Evolutionary conservation across 139 green algal genomes (phyloP), one percentile per base, ranked within the genome.

Genomic region (Chlamydomonas sphaeroides): DNA sequence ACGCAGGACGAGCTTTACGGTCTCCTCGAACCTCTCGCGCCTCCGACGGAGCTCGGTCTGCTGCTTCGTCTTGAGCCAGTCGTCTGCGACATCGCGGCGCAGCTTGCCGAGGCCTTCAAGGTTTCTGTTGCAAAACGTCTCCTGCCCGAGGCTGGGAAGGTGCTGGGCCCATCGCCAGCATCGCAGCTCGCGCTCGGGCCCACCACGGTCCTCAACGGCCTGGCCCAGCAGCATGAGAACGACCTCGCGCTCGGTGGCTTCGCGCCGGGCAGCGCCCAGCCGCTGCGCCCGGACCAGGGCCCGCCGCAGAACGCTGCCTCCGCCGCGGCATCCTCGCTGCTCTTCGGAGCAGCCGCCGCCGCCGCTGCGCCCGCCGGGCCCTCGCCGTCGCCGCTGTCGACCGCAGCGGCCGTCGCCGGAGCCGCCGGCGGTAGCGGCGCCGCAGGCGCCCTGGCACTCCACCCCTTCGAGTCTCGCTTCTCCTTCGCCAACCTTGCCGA

Each of bases 211-310:
- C 15, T 63, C 56, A n/a, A 28, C 56, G 11, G 14, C 56, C 20
- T 63, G 11, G 20, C 26, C 5, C 61, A 82, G 17, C n/a, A 39
- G 21, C 61, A 51, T 4, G 75, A 72, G 17, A 72, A 82, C 45
- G 75, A 82, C 41, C 42, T 63, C 20, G 59, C 59, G 57, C 59
- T 70, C 32, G 62, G 62, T 8, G n/a, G n/a, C n/a, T 48, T 73
- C 23, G 45, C 62, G 10, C 62, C 75, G 7, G 75, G 75, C 48
- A 72, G 62, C 32, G 73, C 53, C 21, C 73, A 80, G 59, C 59
- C 73, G 38, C 59, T 80, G 39, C 39, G 73, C 5, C 59, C 73
- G 42, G 75, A 82, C 75, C 75, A 82, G 65, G 75, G 75, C 15
- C 75, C 62, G 33, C 74, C 61, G 39, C 74, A 71, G 28, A 56